Evolutionary conservation across 805 yeast species (phyloP), one percentile per base, ranked within the genome.

Genomic region (Teunomyces cretensis): DNA sequence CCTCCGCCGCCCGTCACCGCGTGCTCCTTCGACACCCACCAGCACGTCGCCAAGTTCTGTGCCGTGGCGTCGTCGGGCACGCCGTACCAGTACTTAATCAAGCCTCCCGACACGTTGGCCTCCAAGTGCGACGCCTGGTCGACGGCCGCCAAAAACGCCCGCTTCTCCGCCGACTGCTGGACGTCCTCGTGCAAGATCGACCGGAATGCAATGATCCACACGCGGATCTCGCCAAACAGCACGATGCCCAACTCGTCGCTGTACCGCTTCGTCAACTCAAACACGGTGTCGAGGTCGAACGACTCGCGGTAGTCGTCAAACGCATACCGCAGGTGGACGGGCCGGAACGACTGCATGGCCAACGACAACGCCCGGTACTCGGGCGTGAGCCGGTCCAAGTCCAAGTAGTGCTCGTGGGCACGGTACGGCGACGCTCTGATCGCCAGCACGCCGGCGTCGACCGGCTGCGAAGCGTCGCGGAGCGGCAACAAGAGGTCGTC

Each of bases 21-120:
- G 32, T 65, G 62, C 9, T 47, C 46, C 19, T 48, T 53, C 39
- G 48, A 46, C 16, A 54, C 49, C 74, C 74, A 69, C 61, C 69
- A 58, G 45, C 74, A 69, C 2, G 74, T 69, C 2, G 74, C 74
- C 35, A 69, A 51, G 46, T 69, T 69, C 43, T 60, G 55, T 1
- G 67, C 73, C 7, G 47, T 42, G 11, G 37, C 51, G 19, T 55
- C 57, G 45, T 68, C 62, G 1, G 74, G 73, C 5, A 57, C 51
- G 0, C 74, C 74, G 47, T 56, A 68, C 71, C 72, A 68, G 51
- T 69, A 68, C 46, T 68, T 68, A 42, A 68, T 50, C 6, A 68
- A 55, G 0, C 74, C 74, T 1, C 74, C 74, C 6, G 67, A 56
- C 9, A 26, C 40, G 49, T 59, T 68, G 13, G 74, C 74, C 44